Base-by-base conservation (phyloP, 495 filamentous ascomycete species). In the Neohortaea acidophila region DNA sequence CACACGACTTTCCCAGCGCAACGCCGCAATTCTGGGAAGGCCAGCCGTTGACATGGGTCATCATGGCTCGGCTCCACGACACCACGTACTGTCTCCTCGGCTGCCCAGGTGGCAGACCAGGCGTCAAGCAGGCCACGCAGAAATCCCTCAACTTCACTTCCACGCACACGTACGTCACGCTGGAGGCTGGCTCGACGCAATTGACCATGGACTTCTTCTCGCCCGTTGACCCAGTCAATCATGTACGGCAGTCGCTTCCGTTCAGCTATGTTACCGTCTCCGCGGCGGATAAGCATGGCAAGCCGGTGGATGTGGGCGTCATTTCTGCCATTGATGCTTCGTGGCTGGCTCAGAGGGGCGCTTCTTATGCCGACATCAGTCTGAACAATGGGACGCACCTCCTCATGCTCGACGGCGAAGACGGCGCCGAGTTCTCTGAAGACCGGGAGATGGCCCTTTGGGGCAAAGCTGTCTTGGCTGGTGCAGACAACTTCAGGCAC, bases 1-100 rank as follows among this genome's bases (percentile, higher is more conserved):
- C 47, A 6, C 36, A 56, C 21, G 51, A 51, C 18, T 42, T 69
- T 12, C 61, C 66, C 2, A 55, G 51, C 22, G 54, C 65, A 0
- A 52, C 58, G 13, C 54, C 67, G 1, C 61, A 70, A 40, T 72
- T 72, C 43, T 70, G 68, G 67, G 53, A 53, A 2, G 65, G 66
- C 2, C 58, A 64, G 36, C 55, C 57, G 14, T 51, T 70, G 10
- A 61, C 57, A 1, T 68, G 64, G 63, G 58, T 59, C 5, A 53
- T 72, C 10, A 53, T 72, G 31, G 64, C 62, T 2, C 63, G 62
- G 4, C 56, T 72, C 10, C 55, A 66, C 49, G 65, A 58, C 12
- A 53, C 58, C 15, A 52, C 62, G 2, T 71, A 66, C 45, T 68
- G 59, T 39, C 38, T 70, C 40, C 65, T 72, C 55, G 59, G 67